These are phyloP conservation scores for Hansfordia pulvinata DNA, from an alignment of 2,329 filamentous ascomycete genomes.

Conservation along the genomic window DNA sequence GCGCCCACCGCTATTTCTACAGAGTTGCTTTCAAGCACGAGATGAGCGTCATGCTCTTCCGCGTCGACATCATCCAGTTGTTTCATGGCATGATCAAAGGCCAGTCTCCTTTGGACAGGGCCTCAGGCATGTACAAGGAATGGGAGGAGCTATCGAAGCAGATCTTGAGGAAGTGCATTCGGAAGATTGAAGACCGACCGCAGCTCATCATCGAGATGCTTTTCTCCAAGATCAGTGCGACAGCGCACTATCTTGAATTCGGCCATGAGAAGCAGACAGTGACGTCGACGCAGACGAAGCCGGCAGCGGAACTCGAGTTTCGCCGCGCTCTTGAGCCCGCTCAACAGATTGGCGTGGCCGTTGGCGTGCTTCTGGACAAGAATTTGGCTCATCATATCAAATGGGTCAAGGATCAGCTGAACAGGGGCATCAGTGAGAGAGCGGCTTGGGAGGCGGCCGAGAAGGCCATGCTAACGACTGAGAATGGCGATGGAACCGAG, in stretches of 20 bases:
- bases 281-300: constrained; percentile 43
- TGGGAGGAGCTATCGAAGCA: constrained; percentile 87
- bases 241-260: constrained; percentile 78
- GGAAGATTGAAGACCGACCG: constrained; percentile 74
- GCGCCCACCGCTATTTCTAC: constrained; percentile 88
- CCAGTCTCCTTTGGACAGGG: constrained; percentile 58
- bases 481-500: constrained; percentile 19
- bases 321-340: constrained; percentile 55
- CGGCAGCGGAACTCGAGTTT: constrained; percentile 74
- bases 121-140: constrained; percentile 59
- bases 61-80: constrained; percentile 79
- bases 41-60: constrained; percentile 74
- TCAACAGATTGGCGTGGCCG: constrained; percentile 65
- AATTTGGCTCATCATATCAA: constrained; percentile 61
- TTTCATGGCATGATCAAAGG: constrained; percentile 90
- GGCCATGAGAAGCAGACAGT: constrained; percentile 72
- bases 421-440: constrained; percentile 56
- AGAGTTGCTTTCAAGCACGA: constrained; percentile 92
- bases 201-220: constrained; percentile 83
- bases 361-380: constrained; percentile 68
- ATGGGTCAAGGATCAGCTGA: constrained; percentile 68
- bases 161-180: constrained; percentile 66
- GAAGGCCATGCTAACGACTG: constrained; percentile 37
- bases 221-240: constrained; percentile 81
- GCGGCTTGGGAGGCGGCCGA: constrained; percentile 66